Percentiles rank a stretch among this genome's conserved stretches.
Evolutionary conservation across 768 basidiomycete species (phyloP).

Genomic region (Leccinum boreale): DNA sequence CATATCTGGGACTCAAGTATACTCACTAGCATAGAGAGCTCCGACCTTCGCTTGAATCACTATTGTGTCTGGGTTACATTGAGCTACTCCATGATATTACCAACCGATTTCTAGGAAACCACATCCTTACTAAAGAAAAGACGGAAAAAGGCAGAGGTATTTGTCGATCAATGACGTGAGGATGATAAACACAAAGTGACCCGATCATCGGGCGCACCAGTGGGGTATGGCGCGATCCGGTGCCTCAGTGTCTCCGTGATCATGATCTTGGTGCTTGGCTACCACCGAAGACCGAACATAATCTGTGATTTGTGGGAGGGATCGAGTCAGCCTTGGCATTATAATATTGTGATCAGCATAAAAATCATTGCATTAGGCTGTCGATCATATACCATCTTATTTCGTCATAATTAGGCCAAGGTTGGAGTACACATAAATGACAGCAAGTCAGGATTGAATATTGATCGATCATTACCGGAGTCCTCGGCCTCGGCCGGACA

Average conservation of each 20-base stretch:
- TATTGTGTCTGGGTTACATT: too few relatives aligned
- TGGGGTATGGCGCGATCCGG: not conserved
- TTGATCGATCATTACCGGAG: not conserved
- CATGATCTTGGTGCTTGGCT: not conserved
- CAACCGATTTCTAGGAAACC: too few relatives aligned
- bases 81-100: too few relatives aligned
- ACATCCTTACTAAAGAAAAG: too few relatives aligned
- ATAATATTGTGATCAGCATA: not conserved
- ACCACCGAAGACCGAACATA: not conserved
- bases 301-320: too few relatives aligned
- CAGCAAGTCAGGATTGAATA: not conserved
- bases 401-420: not conserved
- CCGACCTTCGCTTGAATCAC: too few relatives aligned
- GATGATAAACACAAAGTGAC: too few relatives aligned
- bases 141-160: too few relatives aligned
- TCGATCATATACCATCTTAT: not conserved
- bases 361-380: not conserved
- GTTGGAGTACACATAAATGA: not conserved
- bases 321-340: not conserved
- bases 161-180: too few relatives aligned
- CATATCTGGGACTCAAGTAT: too few relatives aligned
- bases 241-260: not conserved
- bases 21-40: too few relatives aligned
- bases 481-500: not conserved
- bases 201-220: too few relatives aligned